Base-by-base conservation (phyloP, 108 stramenopile species). In the Mediolabrus comicus region DNA sequence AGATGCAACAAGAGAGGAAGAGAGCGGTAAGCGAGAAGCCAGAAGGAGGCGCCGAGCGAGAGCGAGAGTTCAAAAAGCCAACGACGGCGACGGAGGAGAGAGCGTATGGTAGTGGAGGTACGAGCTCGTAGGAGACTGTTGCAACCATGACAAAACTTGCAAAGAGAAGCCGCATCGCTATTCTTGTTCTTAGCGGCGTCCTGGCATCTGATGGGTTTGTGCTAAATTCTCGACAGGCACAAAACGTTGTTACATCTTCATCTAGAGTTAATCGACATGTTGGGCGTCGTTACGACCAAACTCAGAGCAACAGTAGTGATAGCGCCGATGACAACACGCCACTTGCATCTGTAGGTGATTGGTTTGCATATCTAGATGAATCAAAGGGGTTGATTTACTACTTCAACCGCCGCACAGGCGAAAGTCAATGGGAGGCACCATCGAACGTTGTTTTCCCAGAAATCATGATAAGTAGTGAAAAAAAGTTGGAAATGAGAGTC, bases 351-450 rank as follows among this genome's bases (percentile, higher is more conserved):
- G 72, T 78, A 35, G 87, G 84, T 0, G 82, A 84, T 34, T 92
- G 91, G 91, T 67, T 85, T 4, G 91, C 91, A 0, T 89, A 83
- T 62, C 58, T 92, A 46, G 91, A 92, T 57, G 86, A 89, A 59
- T 85, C 77, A 1, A 89, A 87, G 11, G 91, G 91, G 1, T 57
- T 89, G 5, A 60, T 90, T 2, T 94, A 94, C 65, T 94, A 91
- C 74, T 94, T 90, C 51, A 85, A 94, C 55, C 58, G 59, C 14
- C 65, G 67, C 7, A 90, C 92, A 4, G 90, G 92, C 32, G 87
- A 88, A 51, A 33, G 28, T 28, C n/a, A 35, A 39, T 64, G 72
- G 72, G 72, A 73, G 32, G 31, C 64, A 14, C 72, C 72, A 26
- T 46, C 19, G 3, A 49, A 28, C 24, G 26, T 59, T 19, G 64